Percentiles rank a stretch among this genome's conserved stretches.
These are phyloP conservation scores for Ilex paraguariensis DNA, from an alignment of 305 asterid genomes.

Conservation along the genomic window DNA sequence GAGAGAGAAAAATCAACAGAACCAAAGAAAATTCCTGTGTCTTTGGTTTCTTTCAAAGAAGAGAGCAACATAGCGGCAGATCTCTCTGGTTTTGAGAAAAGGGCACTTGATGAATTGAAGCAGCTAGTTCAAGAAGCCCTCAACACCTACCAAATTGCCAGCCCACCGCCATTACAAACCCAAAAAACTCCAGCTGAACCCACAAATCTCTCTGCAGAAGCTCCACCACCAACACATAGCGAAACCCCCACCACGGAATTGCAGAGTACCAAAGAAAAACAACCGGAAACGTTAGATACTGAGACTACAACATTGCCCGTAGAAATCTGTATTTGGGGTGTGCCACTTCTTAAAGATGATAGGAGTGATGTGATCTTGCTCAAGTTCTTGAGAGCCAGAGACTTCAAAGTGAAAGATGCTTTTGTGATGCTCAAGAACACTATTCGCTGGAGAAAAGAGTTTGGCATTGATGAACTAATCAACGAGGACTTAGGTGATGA, in stretches of 20 bases:
- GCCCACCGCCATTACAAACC: background rate
- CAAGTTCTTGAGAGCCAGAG: conserved; percentile 84
- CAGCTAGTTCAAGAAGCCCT: conserved; percentile 44
- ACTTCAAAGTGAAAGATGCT: conserved; percentile 70
- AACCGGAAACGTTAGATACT: background rate
- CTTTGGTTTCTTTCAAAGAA: conserved; percentile 63
- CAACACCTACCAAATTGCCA: conserved; percentile 20
- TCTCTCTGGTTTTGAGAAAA: conserved; percentile 56
- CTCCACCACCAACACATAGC: too few species aligned
- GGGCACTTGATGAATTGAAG: conserved; percentile 51
- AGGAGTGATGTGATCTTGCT: conserved; percentile 67
- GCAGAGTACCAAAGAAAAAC: too few species aligned
- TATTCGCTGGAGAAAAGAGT: conserved; percentile 59
- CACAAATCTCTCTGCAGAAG: background rate
- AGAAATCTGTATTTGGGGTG: conserved; percentile 70
- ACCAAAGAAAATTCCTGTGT: conserved; percentile 40
- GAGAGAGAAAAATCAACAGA: conserved; percentile 24
- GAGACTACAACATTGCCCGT: conserved; percentile 29
- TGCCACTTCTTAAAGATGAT: conserved; percentile 67
- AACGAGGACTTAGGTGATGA: conserved; percentile 80
- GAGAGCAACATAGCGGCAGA: conserved; percentile 70
- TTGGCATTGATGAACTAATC: conserved; percentile 53
- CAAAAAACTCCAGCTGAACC: background rate
- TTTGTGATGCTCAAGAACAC: conserved; percentile 69
- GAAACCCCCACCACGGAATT: background rate